Conservation (phyloP, 2,329 filamentous ascomycete genomes). For the Talaromyces sp. region DNA sequence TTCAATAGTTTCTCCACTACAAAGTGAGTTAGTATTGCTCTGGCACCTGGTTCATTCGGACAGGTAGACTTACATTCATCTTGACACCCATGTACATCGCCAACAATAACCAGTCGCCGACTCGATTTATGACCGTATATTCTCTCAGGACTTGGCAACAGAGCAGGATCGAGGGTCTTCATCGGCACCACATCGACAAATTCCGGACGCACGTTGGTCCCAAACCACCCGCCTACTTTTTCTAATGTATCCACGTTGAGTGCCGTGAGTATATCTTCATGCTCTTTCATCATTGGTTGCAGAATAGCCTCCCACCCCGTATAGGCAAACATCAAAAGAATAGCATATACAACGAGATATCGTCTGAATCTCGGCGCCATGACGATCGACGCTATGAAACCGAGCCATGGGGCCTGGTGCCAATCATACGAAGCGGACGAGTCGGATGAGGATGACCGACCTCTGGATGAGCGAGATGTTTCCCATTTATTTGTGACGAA, state of each 20-base stretch:
- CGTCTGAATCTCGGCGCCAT: slow-evolving; percentile 43
- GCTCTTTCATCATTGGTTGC: slow-evolving; percentile 33
- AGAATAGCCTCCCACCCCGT: slow-evolving; percentile 34
- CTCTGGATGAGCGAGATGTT: slow-evolving; percentile 14
- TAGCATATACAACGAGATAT: slow-evolving; percentile 35
- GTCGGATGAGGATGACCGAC: not conserved
- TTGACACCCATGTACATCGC: slow-evolving; percentile 89
- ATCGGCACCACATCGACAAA: slow-evolving; percentile 53
- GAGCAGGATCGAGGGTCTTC: slow-evolving; percentile 46
- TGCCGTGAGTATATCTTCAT: slow-evolving; percentile 28
- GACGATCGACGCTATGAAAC: slow-evolving; percentile 32
- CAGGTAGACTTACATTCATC: slow-evolving; percentile 52
- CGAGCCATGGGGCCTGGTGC: slow-evolving; percentile 11
- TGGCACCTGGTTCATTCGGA: not conserved
- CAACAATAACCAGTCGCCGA: slow-evolving; percentile 69
- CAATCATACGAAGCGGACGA: slow-evolving; percentile 5
- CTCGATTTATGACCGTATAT: not conserved
- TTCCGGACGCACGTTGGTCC: slow-evolving; percentile 46
- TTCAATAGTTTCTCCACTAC: slow-evolving; percentile 59
- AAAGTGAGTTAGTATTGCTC: not conserved
- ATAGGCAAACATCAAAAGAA: slow-evolving; percentile 32
- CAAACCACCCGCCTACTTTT: slow-evolving; percentile 41
- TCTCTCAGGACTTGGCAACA: slow-evolving; percentile 42
- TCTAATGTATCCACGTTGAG: slow-evolving; percentile 31
- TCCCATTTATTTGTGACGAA: slow-evolving; percentile 42